Evolutionary conservation across 768 basidiomycete species (phyloP).

Genomic region (Leccinellum albellum): DNA sequence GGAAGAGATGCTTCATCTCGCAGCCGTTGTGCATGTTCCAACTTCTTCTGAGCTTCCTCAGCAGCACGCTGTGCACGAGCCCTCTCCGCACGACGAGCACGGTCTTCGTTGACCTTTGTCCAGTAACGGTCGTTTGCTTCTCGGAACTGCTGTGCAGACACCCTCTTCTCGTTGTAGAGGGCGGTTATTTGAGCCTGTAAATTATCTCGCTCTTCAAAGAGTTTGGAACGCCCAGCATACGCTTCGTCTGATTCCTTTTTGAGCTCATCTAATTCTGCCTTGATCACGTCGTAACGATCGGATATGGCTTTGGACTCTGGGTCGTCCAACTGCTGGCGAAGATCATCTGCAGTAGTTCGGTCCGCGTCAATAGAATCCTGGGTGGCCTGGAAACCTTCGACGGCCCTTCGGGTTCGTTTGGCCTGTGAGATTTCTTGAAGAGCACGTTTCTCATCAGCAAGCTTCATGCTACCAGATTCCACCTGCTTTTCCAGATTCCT

Average conservation of each 20-base stretch:
- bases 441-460: conserved; percentile 94
- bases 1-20: conserved; percentile 89
- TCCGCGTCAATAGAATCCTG: conserved; percentile 82
- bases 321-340: conserved; percentile 83
- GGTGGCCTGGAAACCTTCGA: conserved; percentile 78
- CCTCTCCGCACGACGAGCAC: conserved; percentile 75
- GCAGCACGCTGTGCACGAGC: conserved; percentile 70
- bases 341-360: conserved; percentile 67
- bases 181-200: conserved; percentile 66
- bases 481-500: conserved; percentile 87
- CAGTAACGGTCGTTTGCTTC: conserved; percentile 83
- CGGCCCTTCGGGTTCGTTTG: conserved; percentile 65
- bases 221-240: conserved; percentile 72
- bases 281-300: conserved; percentile 78
- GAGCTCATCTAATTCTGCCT: conserved; percentile 79
- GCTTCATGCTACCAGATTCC: conserved; percentile 86
- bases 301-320: conserved; percentile 80
- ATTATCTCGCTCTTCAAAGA: conserved; percentile 82
- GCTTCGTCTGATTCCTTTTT: conserved; percentile 85
- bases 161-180: conserved; percentile 75
- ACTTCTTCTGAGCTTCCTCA: conserved; percentile 74
- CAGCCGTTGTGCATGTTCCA: conserved; percentile 73
- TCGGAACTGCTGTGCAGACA: conserved; percentile 63
- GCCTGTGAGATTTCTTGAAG: conserved; percentile 80
- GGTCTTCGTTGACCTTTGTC: conserved; percentile 84